Evolutionary conservation across 2,329 filamentous ascomycete species (phyloP), one percentile per base, ranked within the genome.

Genomic region (Fusarium austroafricanum): DNA sequence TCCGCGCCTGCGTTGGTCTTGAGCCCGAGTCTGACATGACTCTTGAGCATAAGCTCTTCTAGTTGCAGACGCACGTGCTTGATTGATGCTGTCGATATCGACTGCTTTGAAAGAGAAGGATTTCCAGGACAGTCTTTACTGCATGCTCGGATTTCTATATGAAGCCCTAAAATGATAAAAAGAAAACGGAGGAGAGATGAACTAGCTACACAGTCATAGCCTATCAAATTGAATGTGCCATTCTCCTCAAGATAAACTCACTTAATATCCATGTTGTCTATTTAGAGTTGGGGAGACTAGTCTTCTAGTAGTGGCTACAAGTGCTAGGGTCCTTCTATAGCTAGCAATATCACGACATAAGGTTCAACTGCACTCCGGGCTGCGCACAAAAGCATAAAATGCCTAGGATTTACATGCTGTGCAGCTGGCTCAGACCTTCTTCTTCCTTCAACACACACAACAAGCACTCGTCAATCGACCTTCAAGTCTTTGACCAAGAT

Each of bases 11-110:
- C 77, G 91, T 99, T 75, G 96, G 96, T 70, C 88, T 99, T 63
- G 93, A 97, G 86, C 96, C 96, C 17, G 96, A 99, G 87, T 96
- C 91, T 59, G 96, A 99, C 80, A 99, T 99, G 96, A 97, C 94
- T 39, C 88, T 98, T 53, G 96, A 99, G 87, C 95, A 98, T 86
- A 99, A 98, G 89, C 88, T 98, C 69, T 94, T 97, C 79, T 92
- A 87, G 80, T 60, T 40, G 38, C 33, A 21, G 6, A 49, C 20
- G 35, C 28, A 15, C 39, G 21, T 38, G 31, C 44, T 68, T 42
- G 20, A 23, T 31, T 42, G 20, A 23, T 31, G 26, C 35, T 28
- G 35, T 46, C 56, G 40, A n/a, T 53, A 49, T 18, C 8, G 29
- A 44, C 50, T 46, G 23, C 37, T 37, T 56, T 37, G 44, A 40